Evolutionary conservation across 306 rosid genomes (phyloP).

Genomic region (Arachis hypogaea): DNA sequence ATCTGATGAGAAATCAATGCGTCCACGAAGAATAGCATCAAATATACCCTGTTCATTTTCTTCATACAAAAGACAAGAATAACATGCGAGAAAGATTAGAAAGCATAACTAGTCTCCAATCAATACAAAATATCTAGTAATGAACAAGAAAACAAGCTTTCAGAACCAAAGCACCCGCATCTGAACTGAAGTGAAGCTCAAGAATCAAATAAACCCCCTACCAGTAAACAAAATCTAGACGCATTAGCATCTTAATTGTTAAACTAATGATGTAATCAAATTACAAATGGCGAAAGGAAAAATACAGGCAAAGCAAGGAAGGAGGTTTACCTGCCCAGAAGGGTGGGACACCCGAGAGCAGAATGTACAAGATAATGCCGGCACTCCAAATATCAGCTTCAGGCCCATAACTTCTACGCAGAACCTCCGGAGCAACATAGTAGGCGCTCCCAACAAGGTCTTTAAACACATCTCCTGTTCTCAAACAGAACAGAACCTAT

Average conservation of each 20-base stretch:
- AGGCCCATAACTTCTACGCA: constrained; percentile 76
- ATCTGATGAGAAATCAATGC: constrained; percentile 78
- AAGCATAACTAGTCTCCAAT: background rate
- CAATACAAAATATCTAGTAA: constrained; percentile 15
- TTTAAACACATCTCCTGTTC: constrained; percentile 73
- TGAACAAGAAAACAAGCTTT: constrained; percentile 11
- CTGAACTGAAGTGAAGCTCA: background rate
- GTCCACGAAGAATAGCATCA: constrained; percentile 86
- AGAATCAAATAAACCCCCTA: constrained; percentile 15
- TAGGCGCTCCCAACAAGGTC: constrained; percentile 98
- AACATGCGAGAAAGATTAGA: constrained; percentile 28
- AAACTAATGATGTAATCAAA: background rate
- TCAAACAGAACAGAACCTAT: constrained; percentile 15
- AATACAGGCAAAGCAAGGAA: constrained; percentile 11
- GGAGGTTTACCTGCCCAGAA: constrained; percentile 86
- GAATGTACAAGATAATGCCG: constrained; percentile 86
- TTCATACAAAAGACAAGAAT: constrained; percentile 50
- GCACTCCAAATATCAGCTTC: constrained; percentile 99
- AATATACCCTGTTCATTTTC: constrained; percentile 92
- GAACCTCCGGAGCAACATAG: constrained; percentile 96
- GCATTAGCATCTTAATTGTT: background rate
- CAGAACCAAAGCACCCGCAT: constrained; percentile 1
- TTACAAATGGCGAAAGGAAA: background rate
- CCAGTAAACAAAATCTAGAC: background rate
- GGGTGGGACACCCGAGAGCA: constrained; percentile 95